Evolutionary conservation across 257 asterid species (phyloP).

Genomic region (Solanum peruvianum): DNA sequence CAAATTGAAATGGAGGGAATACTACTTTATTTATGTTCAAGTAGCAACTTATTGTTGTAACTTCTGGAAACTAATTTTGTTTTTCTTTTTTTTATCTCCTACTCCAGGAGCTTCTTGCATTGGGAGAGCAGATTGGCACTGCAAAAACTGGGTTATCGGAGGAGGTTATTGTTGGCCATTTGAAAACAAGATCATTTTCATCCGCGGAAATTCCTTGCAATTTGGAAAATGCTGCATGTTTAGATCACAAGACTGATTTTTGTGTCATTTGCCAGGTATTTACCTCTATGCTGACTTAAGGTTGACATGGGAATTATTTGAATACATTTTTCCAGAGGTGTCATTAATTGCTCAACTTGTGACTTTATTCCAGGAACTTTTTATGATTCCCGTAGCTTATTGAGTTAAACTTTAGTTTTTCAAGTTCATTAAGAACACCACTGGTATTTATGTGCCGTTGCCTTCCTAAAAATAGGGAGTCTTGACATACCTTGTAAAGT

Average conservation of each 20-base stretch:
- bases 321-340: not conserved
- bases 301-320: not conserved
- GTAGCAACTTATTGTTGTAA: not conserved
- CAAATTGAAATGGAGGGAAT: not conserved
- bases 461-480: not conserved
- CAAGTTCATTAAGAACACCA: not conserved
- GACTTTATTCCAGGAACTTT: not conserved
- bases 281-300: not conserved
- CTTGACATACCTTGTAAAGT: not conserved
- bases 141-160: constrained; percentile 67
- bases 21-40: not conserved
- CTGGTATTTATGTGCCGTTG: not conserved
- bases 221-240: constrained; percentile 20
- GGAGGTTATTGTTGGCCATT: constrained; percentile 29
- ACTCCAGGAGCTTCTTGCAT: constrained; percentile 78
- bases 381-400: not conserved
- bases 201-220: constrained; percentile 14
- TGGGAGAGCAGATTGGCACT: constrained; percentile 84
- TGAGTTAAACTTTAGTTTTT: not conserved
- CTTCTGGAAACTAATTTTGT: not conserved
- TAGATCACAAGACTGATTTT: constrained; percentile 37
- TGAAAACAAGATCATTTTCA: constrained; percentile 48
- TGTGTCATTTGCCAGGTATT: constrained; percentile 82
- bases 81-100: not conserved
- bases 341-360: not conserved